These are phyloP conservation scores for Pseudogymnoascus sp. DNA, from an alignment of 2,329 filamentous ascomycete species.

Conservation along the genomic window DNA sequence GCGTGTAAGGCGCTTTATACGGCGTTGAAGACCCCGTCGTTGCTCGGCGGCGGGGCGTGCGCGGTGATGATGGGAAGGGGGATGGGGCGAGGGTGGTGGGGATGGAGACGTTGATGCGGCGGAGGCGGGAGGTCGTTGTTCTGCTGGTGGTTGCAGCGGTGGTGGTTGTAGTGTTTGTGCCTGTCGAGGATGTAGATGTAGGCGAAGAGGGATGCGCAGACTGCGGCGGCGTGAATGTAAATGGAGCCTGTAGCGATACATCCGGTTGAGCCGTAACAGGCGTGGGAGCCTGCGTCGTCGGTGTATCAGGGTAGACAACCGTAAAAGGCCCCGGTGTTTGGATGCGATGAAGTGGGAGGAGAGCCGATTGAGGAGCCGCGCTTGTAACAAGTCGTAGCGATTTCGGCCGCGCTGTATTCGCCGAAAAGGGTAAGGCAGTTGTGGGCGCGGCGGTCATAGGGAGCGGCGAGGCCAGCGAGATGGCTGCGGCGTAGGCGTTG, in stretches of 20 bases:
- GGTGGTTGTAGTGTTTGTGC: conserved; percentile 22
- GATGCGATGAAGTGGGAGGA: conserved; percentile 23
- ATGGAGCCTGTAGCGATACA: conserved; percentile 15
- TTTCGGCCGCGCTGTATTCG: conserved; percentile 33
- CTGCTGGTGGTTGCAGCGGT: not conserved
- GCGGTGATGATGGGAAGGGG: conserved; percentile 27
- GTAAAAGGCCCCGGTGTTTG: conserved; percentile 27
- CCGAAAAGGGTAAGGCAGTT: conserved; percentile 30
- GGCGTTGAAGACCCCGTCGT: conserved; percentile 24
- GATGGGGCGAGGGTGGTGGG: conserved; percentile 10
- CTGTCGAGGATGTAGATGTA: conserved; percentile 17
- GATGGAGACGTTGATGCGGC: not conserved
- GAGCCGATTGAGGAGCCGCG: conserved; percentile 24
- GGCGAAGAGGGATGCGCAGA: conserved; percentile 24
- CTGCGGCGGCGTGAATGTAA: conserved; percentile 27
- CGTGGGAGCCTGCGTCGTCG: conserved; percentile 21
- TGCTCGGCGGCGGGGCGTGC: conserved; percentile 32
- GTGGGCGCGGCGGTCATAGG: conserved; percentile 27
- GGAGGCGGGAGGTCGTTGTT: not conserved
- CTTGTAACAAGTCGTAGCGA: conserved; percentile 22
- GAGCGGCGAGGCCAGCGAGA: conserved; percentile 46
- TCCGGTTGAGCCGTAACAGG: conserved; percentile 17
- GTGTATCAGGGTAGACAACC: conserved; percentile 26
- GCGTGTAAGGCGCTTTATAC: conserved; percentile 43
- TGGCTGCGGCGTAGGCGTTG: conserved; percentile 54